These are phyloP conservation scores for Bifiguratus adelaidae DNA, from an alignment of 192 early-diverging fungal genomes.

Conservation along the genomic window DNA sequence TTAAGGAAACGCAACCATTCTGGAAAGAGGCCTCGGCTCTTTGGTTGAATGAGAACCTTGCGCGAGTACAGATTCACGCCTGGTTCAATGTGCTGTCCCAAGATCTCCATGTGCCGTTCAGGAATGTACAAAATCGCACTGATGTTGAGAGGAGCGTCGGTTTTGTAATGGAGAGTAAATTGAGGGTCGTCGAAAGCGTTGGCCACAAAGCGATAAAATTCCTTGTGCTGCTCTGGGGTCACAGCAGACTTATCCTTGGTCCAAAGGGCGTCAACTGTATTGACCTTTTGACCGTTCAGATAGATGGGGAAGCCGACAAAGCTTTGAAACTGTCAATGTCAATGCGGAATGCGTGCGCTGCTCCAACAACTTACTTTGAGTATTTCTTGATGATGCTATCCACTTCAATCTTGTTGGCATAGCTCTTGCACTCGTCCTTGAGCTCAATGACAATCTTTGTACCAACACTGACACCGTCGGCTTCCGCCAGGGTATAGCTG, in stretches of 20 bases:
- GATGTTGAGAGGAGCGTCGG: conserved; percentile 51
- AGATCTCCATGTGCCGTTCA: conserved; percentile 42
- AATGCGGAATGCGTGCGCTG: no score
- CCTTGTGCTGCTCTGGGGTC: conserved; percentile 41
- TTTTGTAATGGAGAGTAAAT: conserved; percentile 47
- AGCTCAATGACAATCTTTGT: conserved; percentile 76
- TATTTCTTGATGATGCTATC: conserved; percentile 55
- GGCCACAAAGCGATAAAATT: conserved; percentile 52
- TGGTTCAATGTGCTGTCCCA: conserved; percentile 35
- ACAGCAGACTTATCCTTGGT: conserved; percentile 41
- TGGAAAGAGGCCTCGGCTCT: conserved; percentile 59
- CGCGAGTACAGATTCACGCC: conserved; percentile 54
- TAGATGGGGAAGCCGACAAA: conserved; percentile 51
- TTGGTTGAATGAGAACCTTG: conserved; percentile 55
- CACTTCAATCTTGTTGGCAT: conserved; percentile 26
- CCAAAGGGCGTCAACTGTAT: conserved; percentile 52
- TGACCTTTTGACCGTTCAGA: conserved; percentile 40
- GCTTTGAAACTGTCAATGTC: conserved; percentile 1
- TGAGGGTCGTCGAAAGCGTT: conserved; percentile 48
- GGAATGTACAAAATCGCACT: conserved; percentile 46
- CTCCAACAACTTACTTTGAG: conserved; percentile 26
- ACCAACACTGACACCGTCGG: conserved; percentile 67
- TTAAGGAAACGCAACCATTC: conserved; percentile 69
- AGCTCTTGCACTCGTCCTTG: conserved; percentile 59
- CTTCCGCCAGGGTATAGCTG: conserved; percentile 68